Base-by-base conservation (phyloP, 2,329 filamentous ascomycete species). In the Fusarium gaditjirri region DNA sequence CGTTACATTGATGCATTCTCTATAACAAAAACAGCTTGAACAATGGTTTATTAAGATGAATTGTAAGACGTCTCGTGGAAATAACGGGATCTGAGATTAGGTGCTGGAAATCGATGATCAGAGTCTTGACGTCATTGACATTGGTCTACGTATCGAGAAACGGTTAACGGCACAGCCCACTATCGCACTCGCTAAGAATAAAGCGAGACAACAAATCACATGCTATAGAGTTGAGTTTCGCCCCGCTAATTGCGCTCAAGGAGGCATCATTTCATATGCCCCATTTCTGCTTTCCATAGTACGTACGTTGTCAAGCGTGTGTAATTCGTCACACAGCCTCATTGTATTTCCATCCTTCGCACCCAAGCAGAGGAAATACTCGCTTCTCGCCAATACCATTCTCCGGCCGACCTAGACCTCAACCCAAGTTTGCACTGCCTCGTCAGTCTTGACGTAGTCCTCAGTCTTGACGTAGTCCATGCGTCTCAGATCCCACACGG, bases 101-200 rank as follows among this genome's bases (percentile, higher is more conserved):
- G 39, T 61, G 36, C 36, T 38, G 19, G 35, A 67, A 61, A 46
- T 25, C n/a, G 16, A 35, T 46, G 27, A 38, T 38, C n/a, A n/a
- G 6, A 4, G 19, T 23, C 42, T 67, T 68, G 65, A 68, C 65
- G 63, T 68, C 63, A 68, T 68, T 21, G 65, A 68, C 16, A 56
- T 68, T 68, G 42, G 42, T 27, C 4, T 44, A 29, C 27, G 55
- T 44, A 62, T 68, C 56, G 63, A 25, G 33, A 27, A 29, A 11
- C 63, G 65, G 50, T 25, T 62, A 54, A 68, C 65, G 55, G 65
- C 65, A 68, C 55, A 55, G 38, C n/a, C 31, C 46, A 23, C 27
- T 38, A 23, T 68, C 47, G 63, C 55, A 68, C 63, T 55, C 61
- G 61, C 44, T n/a, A 41, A 52, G 21, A 2, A n/a, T n/a, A 8